Conservation (phyloP, 257 asterid species). For the Petrea volubilis region DNA sequence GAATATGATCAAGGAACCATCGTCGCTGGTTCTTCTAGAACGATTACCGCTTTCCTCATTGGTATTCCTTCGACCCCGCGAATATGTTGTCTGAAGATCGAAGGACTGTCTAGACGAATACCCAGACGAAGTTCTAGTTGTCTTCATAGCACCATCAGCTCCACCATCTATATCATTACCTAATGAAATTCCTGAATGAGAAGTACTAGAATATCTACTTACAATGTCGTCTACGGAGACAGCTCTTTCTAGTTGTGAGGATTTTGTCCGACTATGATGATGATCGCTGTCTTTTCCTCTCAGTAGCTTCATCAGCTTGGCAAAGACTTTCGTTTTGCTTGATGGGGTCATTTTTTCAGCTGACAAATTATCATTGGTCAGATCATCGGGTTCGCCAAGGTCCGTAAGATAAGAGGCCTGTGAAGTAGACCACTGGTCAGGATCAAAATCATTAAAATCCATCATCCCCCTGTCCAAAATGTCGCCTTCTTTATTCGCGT, state of each 20-base stretch:
- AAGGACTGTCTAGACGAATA: constrained; percentile 49
- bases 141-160: constrained; percentile 28
- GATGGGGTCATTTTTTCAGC: constrained; percentile 33
- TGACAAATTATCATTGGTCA: constrained; percentile 34
- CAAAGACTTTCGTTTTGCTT: constrained; percentile 44
- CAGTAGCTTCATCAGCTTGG: constrained; percentile 59
- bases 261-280: constrained; percentile 30
- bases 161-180: constrained; percentile 17
- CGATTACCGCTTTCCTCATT: constrained; percentile 34
- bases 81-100: constrained; percentile 45
- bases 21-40: constrained; percentile 46
- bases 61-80: constrained; percentile 36
- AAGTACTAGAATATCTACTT: constrained; percentile 29
- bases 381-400: constrained; percentile 54
- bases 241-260: constrained; percentile 32
- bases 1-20: constrained; percentile 38
- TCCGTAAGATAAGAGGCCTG: constrained; percentile 59
- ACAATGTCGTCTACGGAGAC: constrained; percentile 35
- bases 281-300: constrained; percentile 49
- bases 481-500: constrained; percentile 56
- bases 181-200: no score
- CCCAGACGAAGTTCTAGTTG: constrained; percentile 45
- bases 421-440: constrained; percentile 60
- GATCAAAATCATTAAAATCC: constrained; percentile 45
- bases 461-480: constrained; percentile 33